phyloP scores from a whole-genome alignment of 768 basidiomycete genomes.

The Cubamyces lactineus region DNA sequence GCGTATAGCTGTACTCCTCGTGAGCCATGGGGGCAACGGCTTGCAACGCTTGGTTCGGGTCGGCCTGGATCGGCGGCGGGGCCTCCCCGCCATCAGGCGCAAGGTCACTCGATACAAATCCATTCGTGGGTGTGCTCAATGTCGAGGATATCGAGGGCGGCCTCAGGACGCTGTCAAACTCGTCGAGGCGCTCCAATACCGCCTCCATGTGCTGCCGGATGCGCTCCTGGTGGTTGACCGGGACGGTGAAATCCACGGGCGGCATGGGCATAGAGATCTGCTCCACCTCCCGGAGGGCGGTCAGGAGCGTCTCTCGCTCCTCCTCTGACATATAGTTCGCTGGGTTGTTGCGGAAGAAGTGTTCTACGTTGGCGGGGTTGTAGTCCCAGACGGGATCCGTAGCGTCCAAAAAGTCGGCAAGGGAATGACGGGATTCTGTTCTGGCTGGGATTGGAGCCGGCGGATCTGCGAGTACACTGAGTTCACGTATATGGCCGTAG shows the following conservation, averaged over 20 bases:
- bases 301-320: too few species aligned
- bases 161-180: too few species aligned
- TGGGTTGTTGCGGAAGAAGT: too few species aligned
- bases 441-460: neutral
- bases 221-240: too few species aligned
- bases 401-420: neutral
- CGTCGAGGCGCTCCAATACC: too few species aligned
- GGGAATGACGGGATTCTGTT: neutral
- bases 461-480: too few species aligned
- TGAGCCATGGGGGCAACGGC: neutral
- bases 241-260: neutral
- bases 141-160: too few species aligned
- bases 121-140: too few species aligned
- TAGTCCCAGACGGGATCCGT: neutral
- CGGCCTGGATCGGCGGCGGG: constrained; percentile 10
- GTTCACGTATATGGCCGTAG: too few species aligned
- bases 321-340: too few species aligned
- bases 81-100: neutral
- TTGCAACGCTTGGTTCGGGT: neutral
- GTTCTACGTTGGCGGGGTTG: neutral
- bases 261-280: neutral
- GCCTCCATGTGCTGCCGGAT: too few species aligned
- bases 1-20: neutral
- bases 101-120: too few species aligned
- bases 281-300: neutral